A percentile compares a stretch with the other conserved stretches of the same genome.
Evolutionary conservation across 495 filamentous ascomycete species (phyloP).

Genomic region (Penicillium longicatenatum): DNA sequence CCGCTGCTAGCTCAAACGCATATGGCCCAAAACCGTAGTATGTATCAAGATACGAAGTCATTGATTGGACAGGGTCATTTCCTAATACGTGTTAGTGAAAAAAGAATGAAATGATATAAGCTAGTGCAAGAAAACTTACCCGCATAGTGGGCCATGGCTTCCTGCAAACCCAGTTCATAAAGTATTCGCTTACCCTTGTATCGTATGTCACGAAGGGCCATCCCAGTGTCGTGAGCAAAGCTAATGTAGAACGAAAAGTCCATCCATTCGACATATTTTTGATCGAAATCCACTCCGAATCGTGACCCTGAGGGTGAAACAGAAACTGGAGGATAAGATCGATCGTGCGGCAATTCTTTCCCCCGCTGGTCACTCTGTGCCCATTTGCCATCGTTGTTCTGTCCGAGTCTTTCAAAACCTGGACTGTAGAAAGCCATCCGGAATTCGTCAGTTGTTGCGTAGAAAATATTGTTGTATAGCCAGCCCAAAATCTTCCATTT

Average conservation of each 20-base stretch:
- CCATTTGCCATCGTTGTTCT: background rate
- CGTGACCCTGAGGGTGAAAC: background rate
- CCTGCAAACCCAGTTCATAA: background rate
- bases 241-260: background rate
- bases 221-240: background rate
- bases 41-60: background rate
- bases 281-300: background rate
- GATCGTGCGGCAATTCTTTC: background rate
- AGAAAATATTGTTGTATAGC: background rate
- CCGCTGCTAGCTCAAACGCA: background rate
- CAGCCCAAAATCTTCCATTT: constrained; percentile 1
- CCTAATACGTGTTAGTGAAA: background rate
- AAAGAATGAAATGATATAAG: background rate
- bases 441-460: background rate
- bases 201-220: background rate
- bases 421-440: background rate
- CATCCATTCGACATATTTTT: background rate
- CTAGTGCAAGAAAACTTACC: background rate
- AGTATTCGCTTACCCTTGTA: background rate
- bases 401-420: background rate
- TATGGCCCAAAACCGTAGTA: background rate
- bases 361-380: background rate
- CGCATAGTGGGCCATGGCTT: background rate
- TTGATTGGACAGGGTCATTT: background rate
- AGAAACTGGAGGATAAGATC: background rate